These are phyloP conservation scores for Suillus bovinus DNA, from an alignment of 768 basidiomycete species.

Conservation along the genomic window DNA sequence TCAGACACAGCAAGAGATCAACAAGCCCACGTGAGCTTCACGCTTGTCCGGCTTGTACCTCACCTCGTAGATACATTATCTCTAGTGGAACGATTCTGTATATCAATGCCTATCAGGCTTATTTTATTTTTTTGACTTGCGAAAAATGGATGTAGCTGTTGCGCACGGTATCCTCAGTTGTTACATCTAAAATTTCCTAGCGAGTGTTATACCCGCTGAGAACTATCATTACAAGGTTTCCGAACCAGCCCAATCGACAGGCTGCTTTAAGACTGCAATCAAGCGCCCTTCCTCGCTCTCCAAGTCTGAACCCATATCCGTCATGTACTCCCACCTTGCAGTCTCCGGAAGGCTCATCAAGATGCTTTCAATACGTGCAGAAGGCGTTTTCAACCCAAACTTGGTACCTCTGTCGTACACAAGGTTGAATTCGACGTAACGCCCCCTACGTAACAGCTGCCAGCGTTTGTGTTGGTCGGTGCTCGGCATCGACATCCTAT, in stretches of 20 bases:
- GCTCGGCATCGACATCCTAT: constrained; percentile 53
- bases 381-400: constrained; percentile 82
- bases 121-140: background rate
- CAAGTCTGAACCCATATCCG: constrained; percentile 62
- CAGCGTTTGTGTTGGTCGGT: constrained; percentile 78
- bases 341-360: constrained; percentile 88
- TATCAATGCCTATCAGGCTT: background rate
- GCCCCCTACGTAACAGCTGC: constrained; percentile 89
- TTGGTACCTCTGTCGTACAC: constrained; percentile 87
- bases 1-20: constrained; percentile 50
- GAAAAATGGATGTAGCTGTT: background rate
- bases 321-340: constrained; percentile 89
- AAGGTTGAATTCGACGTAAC: constrained; percentile 95
- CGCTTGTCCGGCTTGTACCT: too few relatives aligned
- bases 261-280: constrained; percentile 58
- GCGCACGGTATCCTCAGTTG: too few relatives aligned
- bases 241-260: constrained; percentile 60
- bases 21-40: constrained; percentile 32
- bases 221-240: background rate
- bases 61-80: too few relatives aligned
- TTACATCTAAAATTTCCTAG: background rate
- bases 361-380: constrained; percentile 86
- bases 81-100: background rate
- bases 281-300: constrained; percentile 69
- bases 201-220: background rate